Base-by-base conservation (phyloP, 305 asterid species). In the Fraxinus floribunda region DNA sequence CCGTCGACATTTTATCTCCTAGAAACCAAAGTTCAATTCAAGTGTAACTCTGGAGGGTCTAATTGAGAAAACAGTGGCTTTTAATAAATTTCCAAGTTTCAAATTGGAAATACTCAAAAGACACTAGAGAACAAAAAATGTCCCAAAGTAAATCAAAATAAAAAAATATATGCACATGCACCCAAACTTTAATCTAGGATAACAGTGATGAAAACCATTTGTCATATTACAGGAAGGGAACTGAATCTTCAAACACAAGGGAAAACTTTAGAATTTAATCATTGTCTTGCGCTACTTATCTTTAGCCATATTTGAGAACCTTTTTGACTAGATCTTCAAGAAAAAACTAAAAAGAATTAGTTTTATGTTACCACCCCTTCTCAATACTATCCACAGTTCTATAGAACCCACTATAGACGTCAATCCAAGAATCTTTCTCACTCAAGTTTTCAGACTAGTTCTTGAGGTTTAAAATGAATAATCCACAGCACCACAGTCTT, bases 401-500 rank as follows among this genome's bases (percentile, higher is more conserved):
- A 66, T 49, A 32, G 20, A 64, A 26, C 76, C 70, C 55, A 13
- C 24, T 10, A 44, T 75, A 64, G 15, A 62, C 34, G 39, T 5
- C 55, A 74, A 64, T 39, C 80, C 75, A 16, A 36, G 26, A 38
- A 26, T 26, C 9, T n/a, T 75, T 71, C 71, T 78, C 41, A 41
- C n/a, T 73, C 35, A 46, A 11, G 29, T 24, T 76, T 68, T 10
- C 11, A 70, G 52, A 38, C 46, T 55, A 32, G 57, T 26, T 9
- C 71, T 79, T 30, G 18, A 71, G 74, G 78, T 75, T 41, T 34
- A 18, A 34, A 71, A 66, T 57, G 20, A 73, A 74, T 5, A 75
- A 55, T 55, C 41, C 18, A 77, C 39, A 39, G 77, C 72, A 22
- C 74, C 34, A 77, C 35, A 66, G 73, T 83, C 97, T 89, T 84